Evolutionary conservation across 2,329 filamentous ascomycete species (phyloP).

Genomic region (Hypoxylon sp.): DNA sequence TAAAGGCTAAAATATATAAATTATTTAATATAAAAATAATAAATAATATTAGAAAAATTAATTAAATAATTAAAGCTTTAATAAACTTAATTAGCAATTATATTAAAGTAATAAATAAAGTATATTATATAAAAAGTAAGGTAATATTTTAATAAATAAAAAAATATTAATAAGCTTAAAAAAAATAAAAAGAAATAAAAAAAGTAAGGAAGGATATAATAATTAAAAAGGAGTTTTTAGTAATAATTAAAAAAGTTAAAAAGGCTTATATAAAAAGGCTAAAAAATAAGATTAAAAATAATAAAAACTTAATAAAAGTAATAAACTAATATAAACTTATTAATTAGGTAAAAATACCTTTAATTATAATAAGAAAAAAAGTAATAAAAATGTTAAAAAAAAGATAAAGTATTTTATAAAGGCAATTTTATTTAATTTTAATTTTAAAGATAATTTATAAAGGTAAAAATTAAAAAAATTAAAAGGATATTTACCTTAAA

Average conservation of each 20-base stretch:
- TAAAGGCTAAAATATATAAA: slow-evolving; percentile 12
- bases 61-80: background rate
- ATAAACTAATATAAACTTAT: slow-evolving; percentile 13
- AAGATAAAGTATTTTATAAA: too few relatives aligned
- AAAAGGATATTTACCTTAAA: slow-evolving; percentile 12
- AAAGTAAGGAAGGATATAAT: background rate
- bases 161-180: slow-evolving; percentile 8
- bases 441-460: background rate
- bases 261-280: slow-evolving; percentile 1
- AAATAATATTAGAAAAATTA: background rate
- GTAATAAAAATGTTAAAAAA: too few relatives aligned
- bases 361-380: slow-evolving; percentile 9
- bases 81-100: slow-evolving; percentile 6
- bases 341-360: slow-evolving; percentile 4
- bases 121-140: slow-evolving; percentile 13
- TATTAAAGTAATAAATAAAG: slow-evolving; percentile 11
- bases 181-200: slow-evolving; percentile 7
- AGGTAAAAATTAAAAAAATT: background rate
- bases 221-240: slow-evolving; percentile 7
- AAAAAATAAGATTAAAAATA: slow-evolving; percentile 6
- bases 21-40: slow-evolving; percentile 10
- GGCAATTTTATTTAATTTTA: too few relatives aligned
- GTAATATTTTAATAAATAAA: background rate
- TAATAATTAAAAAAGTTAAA: slow-evolving; percentile 4
- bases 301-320: slow-evolving; percentile 18